phyloP scores from a whole-genome alignment of 306 rosid genomes.

The Canavalia gladiata region DNA sequence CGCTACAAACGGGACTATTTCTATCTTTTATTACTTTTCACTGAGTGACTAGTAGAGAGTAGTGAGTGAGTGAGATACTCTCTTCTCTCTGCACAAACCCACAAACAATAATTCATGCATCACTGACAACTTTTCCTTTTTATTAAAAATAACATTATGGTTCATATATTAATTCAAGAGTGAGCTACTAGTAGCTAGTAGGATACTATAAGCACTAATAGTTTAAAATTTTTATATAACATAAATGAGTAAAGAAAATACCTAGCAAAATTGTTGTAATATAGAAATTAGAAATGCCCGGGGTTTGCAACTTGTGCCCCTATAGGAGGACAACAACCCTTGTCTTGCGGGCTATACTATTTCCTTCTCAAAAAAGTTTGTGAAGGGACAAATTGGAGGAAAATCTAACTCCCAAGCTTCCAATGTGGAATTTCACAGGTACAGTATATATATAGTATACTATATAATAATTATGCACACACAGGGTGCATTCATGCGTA shows the following conservation, averaged over 20 bases:
- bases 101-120: constrained; percentile 68
- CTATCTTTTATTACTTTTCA: constrained; percentile 20
- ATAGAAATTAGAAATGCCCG: constrained; percentile 39
- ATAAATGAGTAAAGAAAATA: neutral
- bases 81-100: constrained; percentile 44
- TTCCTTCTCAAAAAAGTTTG: constrained; percentile 56
- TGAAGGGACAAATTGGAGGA: constrained; percentile 59
- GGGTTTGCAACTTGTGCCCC: constrained; percentile 72
- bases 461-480: neutral
- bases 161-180: constrained; percentile 14
- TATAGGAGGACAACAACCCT: constrained; percentile 78
- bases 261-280: neutral
- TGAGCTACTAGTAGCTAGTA: neutral
- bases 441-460: neutral
- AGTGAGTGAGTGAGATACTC: neutral
- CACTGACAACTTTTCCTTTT: constrained; percentile 50
- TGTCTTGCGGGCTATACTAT: constrained; percentile 72
- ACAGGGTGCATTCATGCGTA: constrained; percentile 2
- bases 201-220: constrained; percentile 16
- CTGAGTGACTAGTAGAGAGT: neutral
- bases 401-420: constrained; percentile 55
- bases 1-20: constrained; percentile 65
- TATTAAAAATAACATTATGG: neutral
- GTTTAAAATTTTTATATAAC: neutral
- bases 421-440: constrained; percentile 37